A percentile compares a stretch with the other conserved stretches of the same genome.
Evolutionary conservation across 768 basidiomycete genomes (phyloP).

Genomic region (Boletus speciosus): DNA sequence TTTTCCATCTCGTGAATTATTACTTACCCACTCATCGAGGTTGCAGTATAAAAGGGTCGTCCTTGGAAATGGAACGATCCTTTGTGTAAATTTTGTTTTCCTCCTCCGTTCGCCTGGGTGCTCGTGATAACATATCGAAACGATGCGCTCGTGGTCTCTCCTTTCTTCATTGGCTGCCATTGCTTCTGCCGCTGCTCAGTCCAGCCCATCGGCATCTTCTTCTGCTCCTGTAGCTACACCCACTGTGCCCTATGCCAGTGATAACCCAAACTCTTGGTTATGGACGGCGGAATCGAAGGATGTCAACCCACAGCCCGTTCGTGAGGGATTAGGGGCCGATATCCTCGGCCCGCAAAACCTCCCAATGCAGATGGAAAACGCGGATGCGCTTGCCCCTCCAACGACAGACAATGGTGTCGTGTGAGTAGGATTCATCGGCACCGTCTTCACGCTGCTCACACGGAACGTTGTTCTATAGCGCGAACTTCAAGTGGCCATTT

Average conservation of each 20-base stretch:
- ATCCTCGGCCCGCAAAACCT: conserved; percentile 59
- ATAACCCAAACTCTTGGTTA: conserved; percentile 44
- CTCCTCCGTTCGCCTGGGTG: conserved; percentile 7
- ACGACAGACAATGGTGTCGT: conserved; percentile 57
- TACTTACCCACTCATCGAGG: background rate
- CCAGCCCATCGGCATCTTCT: conserved; percentile 18
- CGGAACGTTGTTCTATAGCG: conserved; percentile 11
- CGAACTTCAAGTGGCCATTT: conserved; percentile 64
- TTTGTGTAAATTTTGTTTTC: conserved; percentile 23
- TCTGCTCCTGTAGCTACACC: conserved; percentile 35
- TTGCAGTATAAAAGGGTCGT: conserved; percentile 22
- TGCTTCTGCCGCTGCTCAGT: conserved; percentile 18
- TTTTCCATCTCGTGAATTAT: background rate
- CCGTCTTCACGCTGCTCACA: background rate
- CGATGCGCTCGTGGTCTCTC: conserved; percentile 31
- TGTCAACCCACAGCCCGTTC: conserved; percentile 40
- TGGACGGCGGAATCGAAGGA: conserved; percentile 33
- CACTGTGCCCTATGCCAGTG: conserved; percentile 43
- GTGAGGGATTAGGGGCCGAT: conserved; percentile 40
- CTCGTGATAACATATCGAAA: conserved; percentile 2
- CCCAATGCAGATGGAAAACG: conserved; percentile 52
- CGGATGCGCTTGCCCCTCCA: conserved; percentile 57
- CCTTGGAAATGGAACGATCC: background rate
- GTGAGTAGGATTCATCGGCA: conserved; percentile 21
- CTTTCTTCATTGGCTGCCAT: conserved; percentile 22